A percentile compares a stretch with the other conserved stretches of the same genome.
These are phyloP conservation scores for Comarum palustre DNA, from an alignment of 306 rosid genomes.

Conservation along the genomic window DNA sequence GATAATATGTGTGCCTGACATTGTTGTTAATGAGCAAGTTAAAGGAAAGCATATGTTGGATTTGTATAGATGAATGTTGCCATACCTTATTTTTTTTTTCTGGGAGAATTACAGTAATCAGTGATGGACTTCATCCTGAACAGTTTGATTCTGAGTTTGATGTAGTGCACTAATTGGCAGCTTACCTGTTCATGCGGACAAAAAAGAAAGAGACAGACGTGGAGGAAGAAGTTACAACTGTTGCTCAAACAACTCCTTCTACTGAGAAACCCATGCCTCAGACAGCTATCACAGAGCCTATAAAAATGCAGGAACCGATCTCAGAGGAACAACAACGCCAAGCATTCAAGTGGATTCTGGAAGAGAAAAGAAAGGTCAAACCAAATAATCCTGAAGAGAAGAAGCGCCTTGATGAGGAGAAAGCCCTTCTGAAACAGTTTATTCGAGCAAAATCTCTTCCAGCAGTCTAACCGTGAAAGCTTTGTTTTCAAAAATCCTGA, in stretches of 20 bases:
- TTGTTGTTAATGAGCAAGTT: not conserved
- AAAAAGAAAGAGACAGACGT: constrained; percentile 55
- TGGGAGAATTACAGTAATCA: not conserved
- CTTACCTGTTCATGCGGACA: constrained; percentile 62
- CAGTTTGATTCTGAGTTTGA: constrained; percentile 6
- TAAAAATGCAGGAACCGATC: constrained; percentile 55
- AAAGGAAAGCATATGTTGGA: not conserved
- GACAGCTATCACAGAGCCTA: constrained; percentile 40
- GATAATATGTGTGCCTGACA: not conserved
- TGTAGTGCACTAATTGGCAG: constrained; percentile 45
- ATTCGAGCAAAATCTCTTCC: constrained; percentile 80
- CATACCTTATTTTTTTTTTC: not conserved
- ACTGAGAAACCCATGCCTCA: constrained; percentile 33
- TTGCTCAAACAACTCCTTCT: constrained; percentile 37
- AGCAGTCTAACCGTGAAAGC: constrained; percentile 31
- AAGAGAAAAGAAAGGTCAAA: constrained; percentile 83
- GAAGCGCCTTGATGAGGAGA: constrained; percentile 73
- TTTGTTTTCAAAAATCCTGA: constrained; percentile 8
- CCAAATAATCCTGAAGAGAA: constrained; percentile 68
- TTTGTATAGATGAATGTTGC: not conserved
- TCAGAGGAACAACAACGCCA: constrained; percentile 70
- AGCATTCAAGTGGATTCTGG: constrained; percentile 85
- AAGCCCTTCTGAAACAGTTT: constrained; percentile 74
- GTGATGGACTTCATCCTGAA: not conserved
- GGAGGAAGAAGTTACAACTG: constrained; percentile 44